phyloP scores from a whole-genome alignment of 352 stramenopile genomes.

The Pythium folliculosum region DNA sequence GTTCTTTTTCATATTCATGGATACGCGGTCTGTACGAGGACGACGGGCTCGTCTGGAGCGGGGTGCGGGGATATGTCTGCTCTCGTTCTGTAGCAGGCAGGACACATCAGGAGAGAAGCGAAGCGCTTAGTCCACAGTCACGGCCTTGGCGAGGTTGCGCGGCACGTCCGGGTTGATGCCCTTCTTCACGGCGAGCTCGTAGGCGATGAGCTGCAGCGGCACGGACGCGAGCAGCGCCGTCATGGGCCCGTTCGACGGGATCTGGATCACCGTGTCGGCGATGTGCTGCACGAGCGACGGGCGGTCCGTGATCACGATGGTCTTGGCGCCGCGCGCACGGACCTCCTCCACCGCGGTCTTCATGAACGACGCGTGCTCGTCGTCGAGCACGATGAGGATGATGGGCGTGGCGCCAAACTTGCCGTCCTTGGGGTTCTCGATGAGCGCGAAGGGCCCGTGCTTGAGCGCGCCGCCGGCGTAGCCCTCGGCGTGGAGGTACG shows the following conservation, averaged over 20 bases:
- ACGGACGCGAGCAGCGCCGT: slow-evolving; percentile 95
- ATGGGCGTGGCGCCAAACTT: slow-evolving; percentile 96
- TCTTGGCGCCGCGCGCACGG: slow-evolving; percentile 93
- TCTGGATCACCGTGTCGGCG: slow-evolving; percentile 92
- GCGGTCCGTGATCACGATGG: slow-evolving; percentile 99
- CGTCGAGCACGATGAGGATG: slow-evolving; percentile 97
- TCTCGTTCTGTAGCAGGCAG: not conserved
- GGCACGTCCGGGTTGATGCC: slow-evolving; percentile 98
- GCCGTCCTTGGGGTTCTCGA: slow-evolving; percentile 92
- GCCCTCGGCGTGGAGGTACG: slow-evolving; percentile 98
- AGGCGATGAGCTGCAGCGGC: slow-evolving; percentile 98
- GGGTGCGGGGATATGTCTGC: not conserved
- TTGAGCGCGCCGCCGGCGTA: slow-evolving; percentile 98
- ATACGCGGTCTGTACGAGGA: not conserved
- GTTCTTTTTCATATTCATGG: not conserved
- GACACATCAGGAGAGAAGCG: not conserved
- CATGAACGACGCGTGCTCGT: slow-evolving; percentile 96
- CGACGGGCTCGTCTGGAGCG: not conserved
- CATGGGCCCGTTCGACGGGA: slow-evolving; percentile 96
- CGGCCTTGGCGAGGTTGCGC: slow-evolving; percentile 98
- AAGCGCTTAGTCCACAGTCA: slow-evolving; percentile 96
- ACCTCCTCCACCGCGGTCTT: slow-evolving; percentile 96
- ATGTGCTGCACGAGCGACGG: slow-evolving; percentile 91
- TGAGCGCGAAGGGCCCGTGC: slow-evolving; percentile 98
- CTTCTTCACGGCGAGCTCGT: slow-evolving; percentile 96